A percentile compares a stretch with the other conserved stretches of the same genome.
These are phyloP conservation scores for Xylariaceae sp. DNA, from an alignment of 2,329 filamentous ascomycete genomes.

Conservation along the genomic window DNA sequence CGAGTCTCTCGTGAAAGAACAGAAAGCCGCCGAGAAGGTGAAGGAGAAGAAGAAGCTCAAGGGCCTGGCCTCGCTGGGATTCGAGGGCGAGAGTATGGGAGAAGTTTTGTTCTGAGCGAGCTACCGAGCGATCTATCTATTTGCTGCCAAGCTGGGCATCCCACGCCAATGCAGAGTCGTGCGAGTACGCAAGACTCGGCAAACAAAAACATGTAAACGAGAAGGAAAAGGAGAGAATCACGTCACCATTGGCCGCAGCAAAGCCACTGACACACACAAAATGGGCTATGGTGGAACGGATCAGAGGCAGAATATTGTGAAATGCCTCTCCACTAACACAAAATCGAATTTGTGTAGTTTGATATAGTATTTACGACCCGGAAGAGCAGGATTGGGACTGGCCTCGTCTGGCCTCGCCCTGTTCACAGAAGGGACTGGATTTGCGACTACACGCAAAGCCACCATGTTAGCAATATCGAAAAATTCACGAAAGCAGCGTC, in stretches of 20 bases:
- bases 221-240: not conserved
- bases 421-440: not conserved
- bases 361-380: not conserved
- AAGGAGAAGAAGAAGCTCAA: constrained; percentile 67
- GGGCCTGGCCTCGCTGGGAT: constrained; percentile 72
- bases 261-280: not conserved
- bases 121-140: no score
- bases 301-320: constrained; percentile 57
- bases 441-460: not conserved
- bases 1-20: constrained; percentile 65
- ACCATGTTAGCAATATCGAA: not conserved
- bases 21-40: constrained; percentile 62
- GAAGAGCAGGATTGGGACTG: not conserved
- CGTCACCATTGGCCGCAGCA: not conserved
- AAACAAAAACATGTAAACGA: not conserved
- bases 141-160: not conserved
- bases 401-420: not conserved
- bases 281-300: constrained; percentile 12
- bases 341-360: constrained; percentile 4
- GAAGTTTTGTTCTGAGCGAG: constrained; percentile 56
- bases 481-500: not conserved
- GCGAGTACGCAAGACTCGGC: not conserved
- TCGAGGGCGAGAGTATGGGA: constrained; percentile 78
- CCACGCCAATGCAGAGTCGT: not conserved
- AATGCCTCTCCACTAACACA: constrained; percentile 40